Conservation (phyloP, 352 stramenopile species). For the Peronospora farinosa region DNA sequence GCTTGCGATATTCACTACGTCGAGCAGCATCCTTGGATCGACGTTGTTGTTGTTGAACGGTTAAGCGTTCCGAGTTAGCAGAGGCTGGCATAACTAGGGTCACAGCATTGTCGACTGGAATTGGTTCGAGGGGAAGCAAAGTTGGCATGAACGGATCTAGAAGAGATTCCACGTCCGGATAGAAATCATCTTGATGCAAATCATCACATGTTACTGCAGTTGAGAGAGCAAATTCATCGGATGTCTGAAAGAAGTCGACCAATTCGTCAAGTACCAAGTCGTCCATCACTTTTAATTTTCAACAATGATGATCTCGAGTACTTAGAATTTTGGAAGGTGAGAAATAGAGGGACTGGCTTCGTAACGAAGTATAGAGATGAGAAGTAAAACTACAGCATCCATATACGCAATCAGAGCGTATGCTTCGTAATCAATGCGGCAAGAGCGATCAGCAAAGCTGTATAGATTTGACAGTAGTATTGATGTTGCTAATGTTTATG, state of each 20-base stretch:
- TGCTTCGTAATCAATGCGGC: no score
- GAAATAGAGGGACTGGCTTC: constrained; percentile 15
- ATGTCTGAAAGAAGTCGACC: constrained; percentile 22
- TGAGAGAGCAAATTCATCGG: constrained; percentile 16
- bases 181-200: constrained; percentile 1
- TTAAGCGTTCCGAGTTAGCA: background rate
- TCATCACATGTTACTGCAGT: constrained; percentile 6
- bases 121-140: background rate
- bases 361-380: no score
- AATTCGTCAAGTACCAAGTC: constrained; percentile 24
- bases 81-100: background rate
- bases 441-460: no score
- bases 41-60: constrained; percentile 2
- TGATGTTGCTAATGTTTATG: no score
- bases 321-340: no score
- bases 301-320: constrained; percentile 12
- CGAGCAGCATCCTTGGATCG: constrained; percentile 28
- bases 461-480: no score
- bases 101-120: background rate
- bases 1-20: constrained; percentile 32
- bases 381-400: no score
- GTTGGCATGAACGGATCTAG: background rate
- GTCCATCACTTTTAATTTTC: constrained; percentile 15
- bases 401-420: no score
- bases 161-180: background rate